Conservation (phyloP, 2,329 filamentous ascomycete species). For the Fusarium cicatricum region DNA sequence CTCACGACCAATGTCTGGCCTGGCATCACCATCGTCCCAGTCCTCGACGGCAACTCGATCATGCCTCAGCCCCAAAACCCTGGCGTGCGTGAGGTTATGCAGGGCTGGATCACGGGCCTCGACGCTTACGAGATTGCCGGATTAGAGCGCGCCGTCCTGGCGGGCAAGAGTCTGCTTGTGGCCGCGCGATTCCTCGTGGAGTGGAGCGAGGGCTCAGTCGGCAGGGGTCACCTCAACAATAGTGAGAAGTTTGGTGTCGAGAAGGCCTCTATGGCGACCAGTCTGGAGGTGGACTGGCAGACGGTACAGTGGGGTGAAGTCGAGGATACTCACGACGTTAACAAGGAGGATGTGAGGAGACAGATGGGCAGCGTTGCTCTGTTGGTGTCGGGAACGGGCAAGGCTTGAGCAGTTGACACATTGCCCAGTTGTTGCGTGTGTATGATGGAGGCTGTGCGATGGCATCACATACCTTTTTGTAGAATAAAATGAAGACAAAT, state of each 20-base stretch:
- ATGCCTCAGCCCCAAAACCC: slow-evolving; percentile 77
- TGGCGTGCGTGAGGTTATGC: slow-evolving; percentile 78
- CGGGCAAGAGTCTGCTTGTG: slow-evolving; percentile 85
- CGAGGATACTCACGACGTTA: slow-evolving; percentile 97
- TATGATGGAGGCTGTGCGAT: not conserved
- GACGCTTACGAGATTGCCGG: slow-evolving; percentile 84
- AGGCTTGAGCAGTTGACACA: slow-evolving; percentile 16
- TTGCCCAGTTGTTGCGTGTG: not conserved
- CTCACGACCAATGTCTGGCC: slow-evolving; percentile 82
- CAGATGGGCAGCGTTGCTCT: slow-evolving; percentile 89
- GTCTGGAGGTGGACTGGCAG: slow-evolving; percentile 89
- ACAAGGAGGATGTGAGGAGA: slow-evolving; percentile 85
- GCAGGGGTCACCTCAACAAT: slow-evolving; percentile 51
- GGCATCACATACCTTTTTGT: slow-evolving; percentile 13
- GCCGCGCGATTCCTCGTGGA: slow-evolving; percentile 81
- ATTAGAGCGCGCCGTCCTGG: slow-evolving; percentile 82
- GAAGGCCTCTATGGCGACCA: slow-evolving; percentile 80
- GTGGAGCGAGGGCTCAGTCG: slow-evolving; percentile 80
- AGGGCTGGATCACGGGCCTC: slow-evolving; percentile 78
- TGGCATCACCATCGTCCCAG: slow-evolving; percentile 77
- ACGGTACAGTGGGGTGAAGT: slow-evolving; percentile 93
- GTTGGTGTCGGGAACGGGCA: slow-evolving; percentile 71
- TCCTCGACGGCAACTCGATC: slow-evolving; percentile 82
- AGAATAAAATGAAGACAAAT: slow-evolving; percentile 18
- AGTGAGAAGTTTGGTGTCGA: slow-evolving; percentile 75